phyloP scores from a whole-genome alignment of 1,284 basidiomycete species.

The Cutaneotrichosporon cavernicola region DNA sequence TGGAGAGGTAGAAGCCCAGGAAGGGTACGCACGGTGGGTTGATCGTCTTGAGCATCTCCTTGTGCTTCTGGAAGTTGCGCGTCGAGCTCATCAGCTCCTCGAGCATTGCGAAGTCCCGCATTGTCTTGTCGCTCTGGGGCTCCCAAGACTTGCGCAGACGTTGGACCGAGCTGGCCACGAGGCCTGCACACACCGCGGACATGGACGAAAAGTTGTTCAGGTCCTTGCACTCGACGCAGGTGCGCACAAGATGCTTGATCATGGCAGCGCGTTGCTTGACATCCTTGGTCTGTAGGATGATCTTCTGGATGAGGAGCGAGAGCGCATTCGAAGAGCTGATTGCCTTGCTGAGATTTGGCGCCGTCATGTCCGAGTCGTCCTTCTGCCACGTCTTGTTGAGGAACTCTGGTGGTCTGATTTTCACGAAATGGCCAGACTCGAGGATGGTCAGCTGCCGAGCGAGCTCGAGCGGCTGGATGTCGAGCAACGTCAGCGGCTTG shows the following conservation, averaged over 20 bases:
- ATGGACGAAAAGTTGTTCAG: constrained; percentile 97
- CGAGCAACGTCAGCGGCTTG: constrained; percentile 37
- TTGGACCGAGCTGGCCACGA: constrained; percentile 89
- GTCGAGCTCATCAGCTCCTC: constrained; percentile 82
- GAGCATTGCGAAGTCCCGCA: constrained; percentile 60
- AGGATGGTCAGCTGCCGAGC: constrained; percentile 92
- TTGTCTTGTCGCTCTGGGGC: constrained; percentile 52
- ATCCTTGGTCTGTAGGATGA: constrained; percentile 77
- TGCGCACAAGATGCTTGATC: constrained; percentile 84
- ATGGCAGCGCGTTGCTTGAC: constrained; percentile 73
- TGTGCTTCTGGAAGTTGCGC: constrained; percentile 92
- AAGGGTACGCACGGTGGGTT: constrained; percentile 97
- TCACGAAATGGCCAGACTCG: constrained; percentile 82
- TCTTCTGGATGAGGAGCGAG: constrained; percentile 84
- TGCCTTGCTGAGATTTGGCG: constrained; percentile 56
- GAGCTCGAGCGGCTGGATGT: constrained; percentile 75
- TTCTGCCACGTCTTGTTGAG: constrained; percentile 59
- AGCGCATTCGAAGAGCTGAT: constrained; percentile 83
- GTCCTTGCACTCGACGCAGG: constrained; percentile 80
- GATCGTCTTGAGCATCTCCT: constrained; percentile 76
- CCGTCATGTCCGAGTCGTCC: constrained; percentile 26
- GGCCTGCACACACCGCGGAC: constrained; percentile 90
- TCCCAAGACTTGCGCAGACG: constrained; percentile 87
- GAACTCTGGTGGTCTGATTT: constrained; percentile 88
- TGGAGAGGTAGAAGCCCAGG: constrained; percentile 93